Percentiles rank a stretch among this genome's conserved stretches.
Conservation (phyloP, 2,329 filamentous ascomycete genomes). For the Ophidiomyces ophidiicola region DNA sequence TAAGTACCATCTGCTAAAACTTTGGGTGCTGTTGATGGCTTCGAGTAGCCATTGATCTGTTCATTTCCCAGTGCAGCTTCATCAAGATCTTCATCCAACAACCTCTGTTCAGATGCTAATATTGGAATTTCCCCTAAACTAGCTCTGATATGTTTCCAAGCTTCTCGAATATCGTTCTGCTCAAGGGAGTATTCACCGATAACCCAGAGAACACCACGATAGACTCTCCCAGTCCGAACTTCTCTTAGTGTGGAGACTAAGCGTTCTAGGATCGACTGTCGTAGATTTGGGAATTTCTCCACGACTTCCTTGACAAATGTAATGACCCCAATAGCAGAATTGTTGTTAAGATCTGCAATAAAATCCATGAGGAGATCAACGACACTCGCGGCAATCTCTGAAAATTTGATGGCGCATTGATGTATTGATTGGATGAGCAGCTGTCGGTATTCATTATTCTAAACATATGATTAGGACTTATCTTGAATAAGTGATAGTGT, state of each 20-base stretch:
- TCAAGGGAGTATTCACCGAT: constrained; percentile 94
- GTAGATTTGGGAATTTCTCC: constrained; percentile 87
- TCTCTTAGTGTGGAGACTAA: constrained; percentile 83
- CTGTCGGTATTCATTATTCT: constrained; percentile 85
- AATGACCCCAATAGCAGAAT: constrained; percentile 92
- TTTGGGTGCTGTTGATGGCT: constrained; percentile 68
- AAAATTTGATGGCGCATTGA: constrained; percentile 97
- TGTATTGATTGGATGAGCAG: constrained; percentile 95
- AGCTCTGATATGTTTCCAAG: constrained; percentile 89
- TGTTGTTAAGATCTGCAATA: constrained; percentile 95
- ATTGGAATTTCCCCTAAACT: constrained; percentile 96
- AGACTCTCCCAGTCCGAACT: constrained; percentile 93
- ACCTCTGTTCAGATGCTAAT: constrained; percentile 80
- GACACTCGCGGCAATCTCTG: constrained; percentile 90
- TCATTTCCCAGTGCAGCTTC: constrained; percentile 52
- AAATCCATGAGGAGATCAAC: constrained; percentile 98
- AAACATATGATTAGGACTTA: neutral
- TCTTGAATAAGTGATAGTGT: neutral
- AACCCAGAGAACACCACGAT: constrained; percentile 93
- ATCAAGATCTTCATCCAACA: constrained; percentile 71
- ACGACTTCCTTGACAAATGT: constrained; percentile 98
- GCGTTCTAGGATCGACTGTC: constrained; percentile 74
- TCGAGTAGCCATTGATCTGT: constrained; percentile 70
- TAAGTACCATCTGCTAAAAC: constrained; percentile 95
- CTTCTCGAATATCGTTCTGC: constrained; percentile 84